Evolutionary conservation across 108 stramenopile species (phyloP), one percentile per base, ranked within the genome.

Genomic region (Discostella stelligeroides): DNA sequence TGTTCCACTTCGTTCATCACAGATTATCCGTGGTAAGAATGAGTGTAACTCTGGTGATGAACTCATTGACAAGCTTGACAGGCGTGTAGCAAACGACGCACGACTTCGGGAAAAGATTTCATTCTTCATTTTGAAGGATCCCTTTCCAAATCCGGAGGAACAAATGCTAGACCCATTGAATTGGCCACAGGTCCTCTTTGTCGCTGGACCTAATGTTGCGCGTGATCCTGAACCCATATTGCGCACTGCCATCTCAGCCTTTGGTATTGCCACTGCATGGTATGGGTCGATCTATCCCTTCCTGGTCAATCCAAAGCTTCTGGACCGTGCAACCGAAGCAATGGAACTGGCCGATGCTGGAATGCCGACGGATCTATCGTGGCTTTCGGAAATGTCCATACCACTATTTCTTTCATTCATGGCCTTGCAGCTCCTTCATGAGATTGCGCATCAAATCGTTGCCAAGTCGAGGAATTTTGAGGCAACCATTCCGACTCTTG

Each of bases 261-360:
- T 90, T 3, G 90, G 86, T 29, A 60, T 94, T 25, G 88, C 83
- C 23, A 88, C 90, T 9, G 70, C 81, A 1, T 91, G 90, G 90
- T 94, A 91, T 63, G 69, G 85, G 5, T 86, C 88, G 7, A 74
- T 94, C n/a, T 91, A 88, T 61, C 92, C 92, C 7, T 91, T 89
- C 49, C 49, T 94, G n/a, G 60, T 88, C 8, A 94, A 94, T 62
- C 61, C 83, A n/a, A 80, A 69, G 21, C 24, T 91, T 2, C 48
- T 86, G 56, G 84, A 85, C 37, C 70, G 81, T 24, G 81, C 88
- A 24, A 85, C 84, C 14, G 88, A 91, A 38, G 80, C 87, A 7
- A 63, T 94, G 72, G 77, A 82, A 9, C 69, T 91, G 39, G 82
- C 84, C 37, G 90, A 91, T 64, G 88, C 92, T 38, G 77, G 82